Base-by-base conservation (phyloP, 495 filamentous ascomycete genomes). In the Podospora fimiseda region DNA sequence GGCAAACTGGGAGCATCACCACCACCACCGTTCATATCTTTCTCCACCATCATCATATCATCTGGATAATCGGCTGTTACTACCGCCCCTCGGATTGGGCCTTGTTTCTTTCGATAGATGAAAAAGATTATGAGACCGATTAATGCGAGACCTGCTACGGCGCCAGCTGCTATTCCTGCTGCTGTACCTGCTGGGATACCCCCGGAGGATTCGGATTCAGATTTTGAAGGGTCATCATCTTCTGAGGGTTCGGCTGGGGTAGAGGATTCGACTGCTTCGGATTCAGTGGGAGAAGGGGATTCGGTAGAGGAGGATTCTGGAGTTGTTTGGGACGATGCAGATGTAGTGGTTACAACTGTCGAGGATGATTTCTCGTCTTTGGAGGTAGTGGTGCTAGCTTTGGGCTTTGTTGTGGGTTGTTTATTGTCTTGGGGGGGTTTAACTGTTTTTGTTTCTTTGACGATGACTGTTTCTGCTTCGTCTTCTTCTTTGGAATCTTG, bases 151-250 rank as follows among this genome's bases (percentile, higher is more conserved):
- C 30, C 23, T 1, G 43, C 48, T 9, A 60, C 60, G 5, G 52
- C 57, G 36, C 54, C 60, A 14, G 58, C 56, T 0, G 57, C 50
- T 41, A 63, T 53, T 8, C 60, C 60, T 1, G 60, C 60, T 51
- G 60, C 60, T 13, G 57, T 50, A 16, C 60, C 60, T 2, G 57
- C 20, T 13, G 53, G 51, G 36, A 63, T 43, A 24, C 54, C 45
- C 30, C 33, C n/a, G 27, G 6, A 11, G 27, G n/a, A n/a, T n/a
- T n/a, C n/a, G n/a, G n/a, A n/a, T n/a, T n/a, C n/a, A n/a, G n/a
- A n/a, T n/a, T n/a, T n/a, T n/a, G n/a, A n/a, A n/a, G n/a, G n/a
- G n/a, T n/a, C n/a, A n/a, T 33, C 37, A 14, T 14, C 38, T 19
- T 8, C 14, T 54, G 49, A 21, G 9, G 37, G 15, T 49, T 20